Conservation (phyloP, 139 green algal genomes). For the Dunaliella sp. region DNA sequence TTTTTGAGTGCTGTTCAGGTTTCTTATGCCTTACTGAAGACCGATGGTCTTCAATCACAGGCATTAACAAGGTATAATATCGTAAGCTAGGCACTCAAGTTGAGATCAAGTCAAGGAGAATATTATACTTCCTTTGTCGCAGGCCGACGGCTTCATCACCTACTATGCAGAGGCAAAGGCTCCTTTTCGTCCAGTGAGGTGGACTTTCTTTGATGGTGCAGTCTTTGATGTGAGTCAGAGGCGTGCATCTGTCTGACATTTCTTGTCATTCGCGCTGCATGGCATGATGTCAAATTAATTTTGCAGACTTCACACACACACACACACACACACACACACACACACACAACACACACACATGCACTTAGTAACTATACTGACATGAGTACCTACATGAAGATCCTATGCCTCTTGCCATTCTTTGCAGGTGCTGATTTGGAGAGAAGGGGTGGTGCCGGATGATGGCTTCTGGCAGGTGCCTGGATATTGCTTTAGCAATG, state of each 20-base stretch:
- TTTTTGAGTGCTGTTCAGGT: no score
- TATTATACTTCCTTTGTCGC: no score
- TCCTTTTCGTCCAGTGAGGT: slow-evolving; percentile 1
- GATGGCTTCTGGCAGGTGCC: neutral
- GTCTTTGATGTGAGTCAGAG: neutral
- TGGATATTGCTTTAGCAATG: neutral
- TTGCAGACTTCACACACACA: no score
- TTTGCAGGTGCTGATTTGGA: neutral
- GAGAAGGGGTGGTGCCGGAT: neutral
- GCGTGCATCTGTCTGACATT: neutral
- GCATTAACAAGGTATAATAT: no score
- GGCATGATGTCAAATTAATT: neutral
- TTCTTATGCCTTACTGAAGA: no score
- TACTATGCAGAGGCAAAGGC: neutral
- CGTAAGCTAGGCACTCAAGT: no score
- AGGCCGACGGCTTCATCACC: slow-evolving; percentile 6
- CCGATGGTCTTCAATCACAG: no score
- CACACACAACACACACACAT: no score
- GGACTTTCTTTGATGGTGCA: neutral
- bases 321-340: no score
- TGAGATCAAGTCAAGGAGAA: no score
- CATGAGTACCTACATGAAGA: neutral
- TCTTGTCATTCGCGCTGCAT: neutral
- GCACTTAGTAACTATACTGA: no score
- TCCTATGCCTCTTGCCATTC: neutral